These are phyloP conservation scores for Capronia americana DNA, from an alignment of 2,329 filamentous ascomycete species.

Conservation along the genomic window DNA sequence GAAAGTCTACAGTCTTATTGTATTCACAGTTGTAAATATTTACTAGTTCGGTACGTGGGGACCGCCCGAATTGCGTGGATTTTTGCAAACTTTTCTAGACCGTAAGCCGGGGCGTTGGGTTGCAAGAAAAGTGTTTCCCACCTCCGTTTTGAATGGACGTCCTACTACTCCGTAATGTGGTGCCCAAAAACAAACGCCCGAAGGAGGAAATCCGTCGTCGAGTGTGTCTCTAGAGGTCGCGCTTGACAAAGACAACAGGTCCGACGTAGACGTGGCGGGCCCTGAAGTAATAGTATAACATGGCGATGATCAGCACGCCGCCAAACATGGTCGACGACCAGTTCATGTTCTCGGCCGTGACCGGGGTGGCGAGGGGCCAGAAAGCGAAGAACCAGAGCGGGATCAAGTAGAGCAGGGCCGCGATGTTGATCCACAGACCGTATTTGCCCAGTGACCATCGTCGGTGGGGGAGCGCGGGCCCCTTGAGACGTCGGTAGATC, in stretches of 20 bases:
- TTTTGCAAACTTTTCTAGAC: not conserved
- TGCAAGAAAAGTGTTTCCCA: not conserved
- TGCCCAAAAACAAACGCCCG: not conserved
- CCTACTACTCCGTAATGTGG: too few relatives aligned
- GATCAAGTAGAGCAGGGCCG: conserved; percentile 45
- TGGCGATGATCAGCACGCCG: conserved; percentile 52
- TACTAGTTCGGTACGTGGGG: not conserved
- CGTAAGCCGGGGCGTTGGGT: not conserved
- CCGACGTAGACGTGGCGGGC: conserved; percentile 52
- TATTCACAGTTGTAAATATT: not conserved
- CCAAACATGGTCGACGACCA: conserved; percentile 52
- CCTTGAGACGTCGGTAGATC: conserved; percentile 50
- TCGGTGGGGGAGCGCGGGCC: conserved; percentile 50
- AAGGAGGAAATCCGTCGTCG: not conserved
- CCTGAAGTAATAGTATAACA: conserved; percentile 51
- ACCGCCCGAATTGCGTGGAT: not conserved
- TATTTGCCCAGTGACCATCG: conserved; percentile 48
- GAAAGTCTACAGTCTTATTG: not conserved
- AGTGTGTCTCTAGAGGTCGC: conserved; percentile 19
- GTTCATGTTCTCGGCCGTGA: conserved; percentile 48
- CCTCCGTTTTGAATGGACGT: not conserved
- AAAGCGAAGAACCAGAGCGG: conserved; percentile 48
- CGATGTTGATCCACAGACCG: conserved; percentile 45
- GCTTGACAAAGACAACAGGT: conserved; percentile 47
- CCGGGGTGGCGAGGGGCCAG: conserved; percentile 45